Evolutionary conservation across 768 basidiomycete species (phyloP).

Genomic region (Auricularia sp.): DNA sequence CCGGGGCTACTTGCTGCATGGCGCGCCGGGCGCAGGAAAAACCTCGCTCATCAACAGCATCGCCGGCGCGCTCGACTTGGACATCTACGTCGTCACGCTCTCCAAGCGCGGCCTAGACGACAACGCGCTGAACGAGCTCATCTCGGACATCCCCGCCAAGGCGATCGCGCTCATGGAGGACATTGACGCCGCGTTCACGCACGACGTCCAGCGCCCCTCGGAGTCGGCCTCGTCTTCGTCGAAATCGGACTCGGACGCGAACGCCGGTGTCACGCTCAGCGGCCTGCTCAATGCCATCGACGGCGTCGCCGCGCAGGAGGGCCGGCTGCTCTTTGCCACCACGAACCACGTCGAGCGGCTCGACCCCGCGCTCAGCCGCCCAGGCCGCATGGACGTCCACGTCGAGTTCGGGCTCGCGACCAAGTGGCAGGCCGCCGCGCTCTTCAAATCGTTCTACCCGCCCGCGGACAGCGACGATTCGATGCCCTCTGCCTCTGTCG

Average conservation of each 20-base stretch:
- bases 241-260: not conserved
- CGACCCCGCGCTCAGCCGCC: constrained; percentile 64
- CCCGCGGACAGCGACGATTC: constrained; percentile 19
- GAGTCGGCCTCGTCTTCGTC: not conserved
- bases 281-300: constrained; percentile 74
- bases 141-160: constrained; percentile 52
- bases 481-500: not conserved
- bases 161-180: constrained; percentile 79
- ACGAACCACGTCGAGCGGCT: constrained; percentile 64
- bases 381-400: constrained; percentile 49
- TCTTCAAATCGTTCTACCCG: constrained; percentile 61
- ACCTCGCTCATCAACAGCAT: constrained; percentile 68
- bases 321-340: constrained; percentile 71
- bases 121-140: constrained; percentile 41
- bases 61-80: constrained; percentile 66
- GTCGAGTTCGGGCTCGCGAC: constrained; percentile 32
- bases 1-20: constrained; percentile 56
- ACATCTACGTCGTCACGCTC: constrained; percentile 64
- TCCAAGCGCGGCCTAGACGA: constrained; percentile 57
- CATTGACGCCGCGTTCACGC: constrained; percentile 66
- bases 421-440: constrained; percentile 50
- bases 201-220: constrained; percentile 27
- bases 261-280: constrained; percentile 21
- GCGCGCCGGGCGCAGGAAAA: constrained; percentile 41
- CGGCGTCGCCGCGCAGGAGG: constrained; percentile 70